Base-by-base conservation (phyloP, 805 yeast genomes). In the Pichia rugopelliculosa region DNA sequence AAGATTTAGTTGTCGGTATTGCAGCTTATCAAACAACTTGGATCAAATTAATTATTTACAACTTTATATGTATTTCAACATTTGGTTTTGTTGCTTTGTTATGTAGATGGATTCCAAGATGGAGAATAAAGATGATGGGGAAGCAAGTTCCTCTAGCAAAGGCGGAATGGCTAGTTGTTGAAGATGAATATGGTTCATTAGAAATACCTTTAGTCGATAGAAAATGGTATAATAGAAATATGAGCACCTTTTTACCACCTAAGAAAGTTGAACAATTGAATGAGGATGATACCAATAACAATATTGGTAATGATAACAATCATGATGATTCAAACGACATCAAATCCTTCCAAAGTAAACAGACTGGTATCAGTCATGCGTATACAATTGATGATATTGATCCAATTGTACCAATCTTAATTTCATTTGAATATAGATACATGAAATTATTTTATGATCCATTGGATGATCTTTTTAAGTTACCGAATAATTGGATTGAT, bases 81-180 rank as follows among this genome's bases (percentile, higher is more conserved):
- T 62, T 77, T 4, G 99, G 99, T 0, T 41, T 88, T 2, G 80
- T 81, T 1, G 91, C 82, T 56, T 66, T 93, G 39, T 49, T 85
- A 1, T 65, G 88, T 51, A 72, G 96, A 54, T 93, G 99, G 99
- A 61, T 87, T 41, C 98, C 98, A 0, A 71, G 80, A 41, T 80
- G 79, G 61, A 72, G 86, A 53, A 77, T 93, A 44, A 72, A 72
- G 46, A 65, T 87, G 52, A 73, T 76, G 71, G 96, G 96, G 6
- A 65, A 67, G 18, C 70, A 72, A 25, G 72, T 77, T 4, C 84
- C 95, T 0, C 69, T 93, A 51, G 96, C 88, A 1, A 75, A 76
- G 52, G 84, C 96, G 27, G 95, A 89, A 58, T 87, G 96, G 93
- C 84, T 90, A 15, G 95, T 89, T 17, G 74, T 93, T 22, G 99